Percentiles rank a stretch among this genome's conserved stretches.
phyloP scores from a whole-genome alignment of 495 filamentous ascomycete species.

The Hypoxylon trugodes region DNA sequence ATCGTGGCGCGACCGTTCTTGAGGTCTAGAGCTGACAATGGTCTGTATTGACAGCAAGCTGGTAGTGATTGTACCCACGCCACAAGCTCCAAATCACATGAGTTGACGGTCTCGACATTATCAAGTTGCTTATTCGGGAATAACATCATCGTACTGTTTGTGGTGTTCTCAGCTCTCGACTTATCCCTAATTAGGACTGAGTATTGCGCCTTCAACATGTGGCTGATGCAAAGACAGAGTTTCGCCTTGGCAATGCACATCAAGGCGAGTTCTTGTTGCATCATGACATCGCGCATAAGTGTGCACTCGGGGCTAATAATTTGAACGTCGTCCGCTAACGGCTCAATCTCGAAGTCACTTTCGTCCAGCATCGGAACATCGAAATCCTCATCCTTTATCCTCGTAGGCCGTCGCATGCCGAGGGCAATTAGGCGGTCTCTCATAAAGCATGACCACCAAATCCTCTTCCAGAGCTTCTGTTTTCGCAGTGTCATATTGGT shows the following conservation, averaged over 20 bases:
- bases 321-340: constrained; percentile 68
- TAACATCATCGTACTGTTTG: constrained; percentile 86
- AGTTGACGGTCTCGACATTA: constrained; percentile 74
- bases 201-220: constrained; percentile 86
- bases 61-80: constrained; percentile 77
- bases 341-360: constrained; percentile 81
- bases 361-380: constrained; percentile 87
- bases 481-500: constrained; percentile 70
- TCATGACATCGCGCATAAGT: constrained; percentile 67
- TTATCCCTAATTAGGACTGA: constrained; percentile 86
- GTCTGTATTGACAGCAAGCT: constrained; percentile 67
- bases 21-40: constrained; percentile 58
- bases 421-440: constrained; percentile 87
- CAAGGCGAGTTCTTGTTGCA: constrained; percentile 76
- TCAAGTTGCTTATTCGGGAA: constrained; percentile 84
- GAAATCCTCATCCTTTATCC: constrained; percentile 89
- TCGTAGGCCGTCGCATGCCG: constrained; percentile 87
- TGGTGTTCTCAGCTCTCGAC: constrained; percentile 70
- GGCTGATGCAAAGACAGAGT: constrained; percentile 84
- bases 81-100: constrained; percentile 76
- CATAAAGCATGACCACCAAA: constrained; percentile 96
- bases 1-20: constrained; percentile 54
- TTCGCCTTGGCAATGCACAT: constrained; percentile 94
- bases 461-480: constrained; percentile 84
- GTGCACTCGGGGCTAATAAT: constrained; percentile 72